A percentile compares a stretch with the other conserved stretches of the same genome.
Evolutionary conservation across 1,139 yeast genomes (phyloP).

Genomic region (Suhomyces bribrorum): DNA sequence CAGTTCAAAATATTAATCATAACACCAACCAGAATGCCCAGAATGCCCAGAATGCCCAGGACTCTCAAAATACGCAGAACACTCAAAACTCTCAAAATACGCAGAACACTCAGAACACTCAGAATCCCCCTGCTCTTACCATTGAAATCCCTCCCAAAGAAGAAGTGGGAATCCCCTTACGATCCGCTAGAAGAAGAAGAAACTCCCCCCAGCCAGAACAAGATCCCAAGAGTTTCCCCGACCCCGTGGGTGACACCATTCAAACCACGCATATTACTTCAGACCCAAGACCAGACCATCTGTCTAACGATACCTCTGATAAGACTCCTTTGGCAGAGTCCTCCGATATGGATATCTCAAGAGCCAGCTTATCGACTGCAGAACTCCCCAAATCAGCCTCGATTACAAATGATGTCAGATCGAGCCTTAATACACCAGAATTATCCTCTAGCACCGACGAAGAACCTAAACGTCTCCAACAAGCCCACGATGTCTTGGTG

Average conservation of each 20-base stretch:
- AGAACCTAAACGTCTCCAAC: not conserved
- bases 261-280: no score
- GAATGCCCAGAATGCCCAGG: no score
- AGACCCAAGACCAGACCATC: no score
- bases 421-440: no score
- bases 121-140: slow-evolving; percentile 3
- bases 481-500: not conserved
- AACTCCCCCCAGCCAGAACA: slow-evolving; percentile 8
- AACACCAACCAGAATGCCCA: no score
- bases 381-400: slow-evolving; percentile 5
- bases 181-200: slow-evolving; percentile 23
- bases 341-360: not conserved
- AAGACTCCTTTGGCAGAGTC: not conserved
- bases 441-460: not conserved
- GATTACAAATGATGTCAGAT: no score
- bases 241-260: not conserved
- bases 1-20: no score
- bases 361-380: no score
- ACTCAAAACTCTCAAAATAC: no score
- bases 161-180: slow-evolving; percentile 20
- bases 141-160: slow-evolving; percentile 3
- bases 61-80: no score
- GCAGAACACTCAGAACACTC: no score
- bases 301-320: no score
- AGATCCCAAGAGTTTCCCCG: not conserved